Evolutionary conservation across 768 basidiomycete species (phyloP).

Genomic region (Agaricus blazei): DNA sequence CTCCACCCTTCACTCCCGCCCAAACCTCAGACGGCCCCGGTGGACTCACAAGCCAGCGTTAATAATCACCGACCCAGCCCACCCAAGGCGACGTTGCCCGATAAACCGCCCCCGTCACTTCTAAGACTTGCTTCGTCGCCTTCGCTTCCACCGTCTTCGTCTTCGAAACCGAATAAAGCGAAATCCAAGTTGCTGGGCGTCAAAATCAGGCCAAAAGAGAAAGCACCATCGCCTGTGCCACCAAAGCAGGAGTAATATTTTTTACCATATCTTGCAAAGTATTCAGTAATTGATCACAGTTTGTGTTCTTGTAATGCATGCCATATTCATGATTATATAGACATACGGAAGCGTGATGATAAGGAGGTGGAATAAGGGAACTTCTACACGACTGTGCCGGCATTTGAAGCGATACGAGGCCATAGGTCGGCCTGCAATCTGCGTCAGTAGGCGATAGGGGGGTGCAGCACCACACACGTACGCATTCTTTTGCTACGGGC

Average conservation of each 20-base stretch:
- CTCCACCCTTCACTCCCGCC: constrained; percentile 11
- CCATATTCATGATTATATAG: constrained; percentile 15
- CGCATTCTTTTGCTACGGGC: constrained; percentile 99
- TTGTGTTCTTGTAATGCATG: constrained; percentile 7
- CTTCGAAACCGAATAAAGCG: constrained; percentile 5
- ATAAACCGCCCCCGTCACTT: background rate
- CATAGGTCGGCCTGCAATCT: constrained; percentile 81
- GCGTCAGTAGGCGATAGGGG: background rate
- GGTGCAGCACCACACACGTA: constrained; percentile 34
- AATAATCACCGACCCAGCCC: background rate
- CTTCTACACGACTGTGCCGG: constrained; percentile 89
- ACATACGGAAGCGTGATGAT: constrained; percentile 14
- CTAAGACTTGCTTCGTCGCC: background rate
- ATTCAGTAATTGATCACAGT: background rate
- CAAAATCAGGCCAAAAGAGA: constrained; percentile 33
- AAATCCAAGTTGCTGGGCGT: constrained; percentile 32
- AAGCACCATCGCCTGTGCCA: constrained; percentile 1
- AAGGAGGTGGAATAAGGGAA: constrained; percentile 11
- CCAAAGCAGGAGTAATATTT: constrained; percentile 1
- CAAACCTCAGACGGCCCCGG: constrained; percentile 2
- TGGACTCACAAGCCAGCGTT: background rate
- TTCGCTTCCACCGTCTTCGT: background rate
- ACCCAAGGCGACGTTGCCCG: background rate
- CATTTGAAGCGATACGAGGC: constrained; percentile 99
- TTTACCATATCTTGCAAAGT: background rate